phyloP scores from a whole-genome alignment of 306 rosid genomes.

The Castanea mollissima region DNA sequence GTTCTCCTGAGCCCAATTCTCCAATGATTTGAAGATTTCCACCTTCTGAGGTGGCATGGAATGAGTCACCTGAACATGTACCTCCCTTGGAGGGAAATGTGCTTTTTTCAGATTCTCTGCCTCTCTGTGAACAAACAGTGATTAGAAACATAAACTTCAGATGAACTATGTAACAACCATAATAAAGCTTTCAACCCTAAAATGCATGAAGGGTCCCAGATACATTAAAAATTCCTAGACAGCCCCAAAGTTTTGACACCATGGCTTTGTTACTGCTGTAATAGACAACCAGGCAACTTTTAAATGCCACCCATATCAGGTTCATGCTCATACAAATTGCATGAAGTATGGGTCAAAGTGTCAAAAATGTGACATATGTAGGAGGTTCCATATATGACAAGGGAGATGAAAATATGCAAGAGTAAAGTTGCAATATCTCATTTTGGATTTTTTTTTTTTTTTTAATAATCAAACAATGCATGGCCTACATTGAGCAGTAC shows the following conservation, averaged over 20 bases:
- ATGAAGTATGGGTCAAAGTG: not conserved
- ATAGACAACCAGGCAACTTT: too few species aligned
- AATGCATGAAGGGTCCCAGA: not conserved
- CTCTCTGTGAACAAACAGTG: conserved; percentile 23
- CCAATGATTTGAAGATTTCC: conserved; percentile 49
- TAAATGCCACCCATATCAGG: not conserved
- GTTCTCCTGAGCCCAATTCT: conserved; percentile 51
- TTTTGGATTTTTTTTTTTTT: not conserved
- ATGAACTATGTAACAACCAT: not conserved
- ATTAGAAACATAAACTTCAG: not conserved
- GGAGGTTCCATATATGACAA: not conserved
- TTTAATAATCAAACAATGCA: not conserved
- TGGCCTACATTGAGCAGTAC: not conserved
- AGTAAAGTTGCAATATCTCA: not conserved
- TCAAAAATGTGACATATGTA: not conserved
- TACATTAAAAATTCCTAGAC: not conserved
- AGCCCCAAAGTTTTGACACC: not conserved
- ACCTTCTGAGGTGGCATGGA: conserved; percentile 54
- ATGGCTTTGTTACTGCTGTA: too few species aligned
- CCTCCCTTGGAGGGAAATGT: conserved; percentile 38
- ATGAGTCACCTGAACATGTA: conserved; percentile 50
- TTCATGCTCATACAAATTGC: not conserved
- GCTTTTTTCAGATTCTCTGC: conserved; percentile 28
- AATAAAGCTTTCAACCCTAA: not conserved
- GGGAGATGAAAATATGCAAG: not conserved